Conservation (phyloP, 495 filamentous ascomycete species). For the Tuber borchii region DNA sequence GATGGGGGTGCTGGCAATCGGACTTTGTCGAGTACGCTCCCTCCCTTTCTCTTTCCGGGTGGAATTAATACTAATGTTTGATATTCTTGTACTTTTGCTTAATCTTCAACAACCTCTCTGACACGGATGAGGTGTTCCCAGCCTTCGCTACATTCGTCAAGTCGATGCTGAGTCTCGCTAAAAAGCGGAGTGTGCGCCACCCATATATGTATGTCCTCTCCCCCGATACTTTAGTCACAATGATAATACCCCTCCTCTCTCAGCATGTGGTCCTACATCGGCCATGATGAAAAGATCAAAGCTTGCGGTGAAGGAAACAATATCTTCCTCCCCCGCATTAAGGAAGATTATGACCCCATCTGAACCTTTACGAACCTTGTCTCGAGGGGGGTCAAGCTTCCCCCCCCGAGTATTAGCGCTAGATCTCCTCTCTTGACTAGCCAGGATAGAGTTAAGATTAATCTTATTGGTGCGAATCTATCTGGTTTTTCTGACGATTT, state of each 20-base stretch:
- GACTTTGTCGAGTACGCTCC: neutral
- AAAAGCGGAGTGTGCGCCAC: neutral
- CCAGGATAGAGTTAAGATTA: no score
- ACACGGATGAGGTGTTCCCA: neutral
- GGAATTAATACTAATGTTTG: neutral
- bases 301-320: slow-evolving; percentile 44
- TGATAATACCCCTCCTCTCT: neutral
- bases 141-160: neutral
- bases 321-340: no score
- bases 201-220: neutral
- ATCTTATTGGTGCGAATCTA: no score
- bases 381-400: no score
- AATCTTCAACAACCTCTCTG: neutral
- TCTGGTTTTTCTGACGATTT: no score
- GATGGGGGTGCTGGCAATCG: neutral
- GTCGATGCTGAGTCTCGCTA: neutral
- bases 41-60: neutral
- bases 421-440: no score
- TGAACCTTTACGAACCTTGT: no score
- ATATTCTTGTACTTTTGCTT: neutral
- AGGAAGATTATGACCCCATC: no score
- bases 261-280: slow-evolving; percentile 39
- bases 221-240: neutral
- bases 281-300: slow-evolving; percentile 43
- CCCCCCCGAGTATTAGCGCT: no score